Percentiles rank a stretch among this genome's conserved stretches.
Conservation (phyloP, 768 basidiomycete species). For the Termitomyces sp. region DNA sequence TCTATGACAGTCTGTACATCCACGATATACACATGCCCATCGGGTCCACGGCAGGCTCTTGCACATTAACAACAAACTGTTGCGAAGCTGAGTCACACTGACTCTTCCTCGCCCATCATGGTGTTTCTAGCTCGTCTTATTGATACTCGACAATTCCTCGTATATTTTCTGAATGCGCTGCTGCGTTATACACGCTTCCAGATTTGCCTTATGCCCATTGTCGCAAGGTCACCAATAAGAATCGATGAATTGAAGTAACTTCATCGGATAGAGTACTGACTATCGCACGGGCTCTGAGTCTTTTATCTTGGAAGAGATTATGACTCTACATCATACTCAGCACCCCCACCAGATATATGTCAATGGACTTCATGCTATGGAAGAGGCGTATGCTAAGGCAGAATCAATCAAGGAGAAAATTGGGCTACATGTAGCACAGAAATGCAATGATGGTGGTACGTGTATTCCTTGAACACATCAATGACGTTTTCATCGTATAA, state of each 20-base stretch:
- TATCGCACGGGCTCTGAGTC: constrained; percentile 80
- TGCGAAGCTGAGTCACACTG: constrained; percentile 7
- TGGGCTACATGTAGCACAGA: constrained; percentile 84
- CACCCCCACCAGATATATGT: constrained; percentile 95
- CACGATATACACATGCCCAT: too few relatives aligned
- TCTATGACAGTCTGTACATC: too few relatives aligned
- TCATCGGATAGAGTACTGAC: neutral
- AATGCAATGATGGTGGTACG: constrained; percentile 93
- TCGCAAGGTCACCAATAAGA: too few relatives aligned
- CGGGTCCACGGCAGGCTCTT: too few relatives aligned
- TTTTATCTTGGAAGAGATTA: constrained; percentile 86
- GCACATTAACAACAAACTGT: constrained; percentile 7
- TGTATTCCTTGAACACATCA: neutral
- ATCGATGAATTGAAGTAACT: constrained; percentile 32
- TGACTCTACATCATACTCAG: constrained; percentile 90
- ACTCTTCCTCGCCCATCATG: constrained; percentile 31
- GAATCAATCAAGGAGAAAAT: constrained; percentile 72
- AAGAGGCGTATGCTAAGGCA: constrained; percentile 71
- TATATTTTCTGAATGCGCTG: constrained; percentile 34
- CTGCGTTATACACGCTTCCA: constrained; percentile 70
- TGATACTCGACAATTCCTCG: constrained; percentile 41
- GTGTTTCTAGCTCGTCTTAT: constrained; percentile 42
- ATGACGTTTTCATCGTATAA: too few relatives aligned
- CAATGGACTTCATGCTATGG: constrained; percentile 89
- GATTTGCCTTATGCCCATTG: constrained; percentile 78